Evolutionary conservation across 371 early-diverging fungal species (phyloP).

Genomic region (Capillidium heterosporum): DNA sequence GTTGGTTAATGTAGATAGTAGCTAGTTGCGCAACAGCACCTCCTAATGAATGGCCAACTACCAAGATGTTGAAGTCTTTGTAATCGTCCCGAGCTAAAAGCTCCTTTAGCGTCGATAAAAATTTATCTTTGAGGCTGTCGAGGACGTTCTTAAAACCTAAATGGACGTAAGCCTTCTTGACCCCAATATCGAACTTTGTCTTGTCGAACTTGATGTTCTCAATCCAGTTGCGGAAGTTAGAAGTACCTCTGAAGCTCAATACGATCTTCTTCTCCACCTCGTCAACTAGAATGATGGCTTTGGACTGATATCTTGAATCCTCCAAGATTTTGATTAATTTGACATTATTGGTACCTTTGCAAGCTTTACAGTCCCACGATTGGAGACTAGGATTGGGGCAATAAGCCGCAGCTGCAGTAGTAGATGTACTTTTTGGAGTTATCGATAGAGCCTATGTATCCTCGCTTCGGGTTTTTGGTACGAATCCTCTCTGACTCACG

Average conservation of each 20-base stretch:
- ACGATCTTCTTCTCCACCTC: background rate
- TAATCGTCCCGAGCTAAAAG: background rate
- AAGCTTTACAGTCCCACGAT: background rate
- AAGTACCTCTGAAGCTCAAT: background rate
- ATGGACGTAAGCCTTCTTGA: background rate
- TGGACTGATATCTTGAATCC: background rate
- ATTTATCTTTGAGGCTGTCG: background rate
- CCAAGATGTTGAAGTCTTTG: constrained; percentile 4
- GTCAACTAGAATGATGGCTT: background rate
- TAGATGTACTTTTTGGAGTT: too few species aligned
- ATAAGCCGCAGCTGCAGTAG: background rate
- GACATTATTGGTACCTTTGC: background rate
- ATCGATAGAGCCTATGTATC: too few species aligned
- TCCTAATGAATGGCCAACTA: constrained; percentile 9
- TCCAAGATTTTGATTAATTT: background rate
- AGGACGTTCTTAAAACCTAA: background rate
- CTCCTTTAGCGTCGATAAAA: background rate
- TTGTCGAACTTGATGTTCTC: background rate
- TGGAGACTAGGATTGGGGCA: background rate
- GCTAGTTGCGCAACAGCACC: constrained; percentile 1
- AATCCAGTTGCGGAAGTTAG: background rate
- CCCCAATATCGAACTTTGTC: background rate
- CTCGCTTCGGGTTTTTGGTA: too few species aligned
- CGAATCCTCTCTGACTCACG: too few species aligned
- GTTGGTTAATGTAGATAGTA: background rate